Evolutionary conservation across 306 rosid genomes (phyloP).

Genomic region (Calophaca sinica): DNA sequence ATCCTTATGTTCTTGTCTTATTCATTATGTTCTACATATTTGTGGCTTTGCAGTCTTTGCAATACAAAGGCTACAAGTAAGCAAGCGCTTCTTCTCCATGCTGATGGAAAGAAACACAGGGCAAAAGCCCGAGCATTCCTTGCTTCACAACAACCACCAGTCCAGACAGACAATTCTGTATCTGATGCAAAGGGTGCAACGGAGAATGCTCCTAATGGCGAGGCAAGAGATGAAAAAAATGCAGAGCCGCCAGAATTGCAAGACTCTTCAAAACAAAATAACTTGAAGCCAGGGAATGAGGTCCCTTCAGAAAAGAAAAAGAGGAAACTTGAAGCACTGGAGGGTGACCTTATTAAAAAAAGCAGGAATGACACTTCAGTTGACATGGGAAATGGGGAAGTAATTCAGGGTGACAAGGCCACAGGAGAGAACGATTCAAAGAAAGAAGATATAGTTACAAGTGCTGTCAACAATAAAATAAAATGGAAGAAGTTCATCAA

Average conservation of each 20-base stretch:
- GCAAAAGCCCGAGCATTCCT: conserved; percentile 82
- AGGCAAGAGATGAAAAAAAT: conserved; percentile 41
- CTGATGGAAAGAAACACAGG: conserved; percentile 97
- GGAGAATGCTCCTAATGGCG: conserved; percentile 50
- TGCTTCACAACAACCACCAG: conserved; percentile 63
- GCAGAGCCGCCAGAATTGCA: conserved; percentile 46
- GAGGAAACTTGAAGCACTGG: conserved; percentile 70
- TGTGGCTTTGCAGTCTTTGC: conserved; percentile 74
- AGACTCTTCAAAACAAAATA: conserved; percentile 49
- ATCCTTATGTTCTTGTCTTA: conserved; percentile 21
- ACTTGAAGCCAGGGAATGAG: conserved; percentile 52
- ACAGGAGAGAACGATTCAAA: conserved; percentile 44
- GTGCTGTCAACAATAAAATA: conserved; percentile 54
- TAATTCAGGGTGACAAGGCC: conserved; percentile 65
- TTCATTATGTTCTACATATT: conserved; percentile 17
- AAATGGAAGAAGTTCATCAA: conserved; percentile 88
- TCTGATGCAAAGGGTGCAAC: conserved; percentile 49
- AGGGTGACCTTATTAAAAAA: conserved; percentile 58
- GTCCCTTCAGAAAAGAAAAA: conserved; percentile 57
- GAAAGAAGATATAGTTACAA: conserved; percentile 41
- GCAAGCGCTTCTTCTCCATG: conserved; percentile 91
- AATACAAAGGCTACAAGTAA: conserved; percentile 82
- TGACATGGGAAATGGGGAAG: conserved; percentile 68
- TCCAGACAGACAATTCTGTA: conserved; percentile 52
- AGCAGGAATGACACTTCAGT: conserved; percentile 50